A percentile compares a stretch with the other conserved stretches of the same genome.
phyloP scores from a whole-genome alignment of 129 eudicot species.

The Arctium minus region DNA sequence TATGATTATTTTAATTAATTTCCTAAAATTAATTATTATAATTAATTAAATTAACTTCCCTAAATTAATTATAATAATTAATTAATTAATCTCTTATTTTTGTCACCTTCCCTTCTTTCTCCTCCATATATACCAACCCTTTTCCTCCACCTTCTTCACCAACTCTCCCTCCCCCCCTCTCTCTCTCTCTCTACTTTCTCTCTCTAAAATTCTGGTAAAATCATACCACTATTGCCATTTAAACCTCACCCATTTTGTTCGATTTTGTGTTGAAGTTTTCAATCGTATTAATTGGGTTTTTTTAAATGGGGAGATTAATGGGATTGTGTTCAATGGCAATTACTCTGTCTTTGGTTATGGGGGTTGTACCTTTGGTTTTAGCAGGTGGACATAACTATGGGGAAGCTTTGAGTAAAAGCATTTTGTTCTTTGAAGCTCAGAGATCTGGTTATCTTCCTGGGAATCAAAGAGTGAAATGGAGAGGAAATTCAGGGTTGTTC shows the following conservation, averaged over 20 bases:
- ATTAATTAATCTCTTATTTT: conserved; percentile 18
- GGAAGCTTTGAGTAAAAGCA: conserved; percentile 54
- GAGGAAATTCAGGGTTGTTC: conserved; percentile 66
- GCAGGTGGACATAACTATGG: conserved; percentile 43
- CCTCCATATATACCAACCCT: conserved; percentile 34
- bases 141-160: conserved; percentile 27
- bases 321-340: conserved; percentile 1
- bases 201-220: neutral
- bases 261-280: neutral
- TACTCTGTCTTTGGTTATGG: conserved; percentile 24
- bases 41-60: no score
- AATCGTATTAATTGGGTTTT: neutral
- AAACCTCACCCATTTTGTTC: neutral
- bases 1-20: no score
- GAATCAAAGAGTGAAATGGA: conserved; percentile 63
- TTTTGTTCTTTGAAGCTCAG: conserved; percentile 77
- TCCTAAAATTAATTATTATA: no score
- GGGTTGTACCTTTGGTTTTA: conserved; percentile 27
- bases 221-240: conserved; percentile 9
- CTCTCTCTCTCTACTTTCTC: neutral
- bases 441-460: conserved; percentile 73
- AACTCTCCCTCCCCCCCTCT: conserved; percentile 5
- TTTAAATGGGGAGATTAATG: neutral
- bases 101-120: conserved; percentile 21
- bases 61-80: neutral